Conservation (phyloP, 2,329 filamentous ascomycete species). For the Pseudocercospora ulei region DNA sequence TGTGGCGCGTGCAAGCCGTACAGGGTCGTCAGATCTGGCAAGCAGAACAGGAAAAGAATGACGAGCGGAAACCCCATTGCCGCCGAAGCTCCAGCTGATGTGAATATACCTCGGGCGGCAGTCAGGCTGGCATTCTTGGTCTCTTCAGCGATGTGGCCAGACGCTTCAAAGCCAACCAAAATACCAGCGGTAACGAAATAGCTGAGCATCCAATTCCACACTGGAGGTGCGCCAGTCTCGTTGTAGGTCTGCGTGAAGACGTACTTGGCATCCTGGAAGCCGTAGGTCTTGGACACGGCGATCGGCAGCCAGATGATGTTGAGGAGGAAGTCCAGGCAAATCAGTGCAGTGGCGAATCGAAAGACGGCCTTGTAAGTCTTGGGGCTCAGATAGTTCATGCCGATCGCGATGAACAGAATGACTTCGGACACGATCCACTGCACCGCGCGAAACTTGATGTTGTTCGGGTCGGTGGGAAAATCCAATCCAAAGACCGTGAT, state of each 20-base stretch:
- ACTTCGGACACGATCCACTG: slow-evolving; percentile 51
- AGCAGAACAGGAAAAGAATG: slow-evolving; percentile 51
- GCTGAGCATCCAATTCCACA: slow-evolving; percentile 55
- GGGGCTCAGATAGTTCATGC: slow-evolving; percentile 35
- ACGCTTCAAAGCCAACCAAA: slow-evolving; percentile 53
- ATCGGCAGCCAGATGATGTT: slow-evolving; percentile 55
- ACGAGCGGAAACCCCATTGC: slow-evolving; percentile 49
- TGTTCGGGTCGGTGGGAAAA: slow-evolving; percentile 46
- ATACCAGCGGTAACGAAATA: slow-evolving; percentile 53
- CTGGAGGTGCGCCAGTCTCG: slow-evolving; percentile 41
- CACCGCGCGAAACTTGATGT: slow-evolving; percentile 51
- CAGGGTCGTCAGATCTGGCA: slow-evolving; percentile 46
- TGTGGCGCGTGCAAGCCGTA: slow-evolving; percentile 49
- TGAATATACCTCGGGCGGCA: slow-evolving; percentile 53
- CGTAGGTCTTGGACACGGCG: slow-evolving; percentile 47
- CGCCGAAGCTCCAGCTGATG: slow-evolving; percentile 50
- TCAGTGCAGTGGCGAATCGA: slow-evolving; percentile 43
- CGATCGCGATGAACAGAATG: slow-evolving; percentile 36
- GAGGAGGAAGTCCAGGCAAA: slow-evolving; percentile 50
- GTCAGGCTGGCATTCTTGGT: slow-evolving; percentile 50
- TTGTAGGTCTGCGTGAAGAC: slow-evolving; percentile 55
- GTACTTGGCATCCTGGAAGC: slow-evolving; percentile 50
- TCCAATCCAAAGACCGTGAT: slow-evolving; percentile 49
- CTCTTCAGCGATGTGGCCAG: slow-evolving; percentile 53
- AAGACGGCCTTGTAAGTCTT: slow-evolving; percentile 45